These are phyloP conservation scores for Penicillium steckii DNA, from an alignment of 495 filamentous ascomycete genomes.

Conservation along the genomic window DNA sequence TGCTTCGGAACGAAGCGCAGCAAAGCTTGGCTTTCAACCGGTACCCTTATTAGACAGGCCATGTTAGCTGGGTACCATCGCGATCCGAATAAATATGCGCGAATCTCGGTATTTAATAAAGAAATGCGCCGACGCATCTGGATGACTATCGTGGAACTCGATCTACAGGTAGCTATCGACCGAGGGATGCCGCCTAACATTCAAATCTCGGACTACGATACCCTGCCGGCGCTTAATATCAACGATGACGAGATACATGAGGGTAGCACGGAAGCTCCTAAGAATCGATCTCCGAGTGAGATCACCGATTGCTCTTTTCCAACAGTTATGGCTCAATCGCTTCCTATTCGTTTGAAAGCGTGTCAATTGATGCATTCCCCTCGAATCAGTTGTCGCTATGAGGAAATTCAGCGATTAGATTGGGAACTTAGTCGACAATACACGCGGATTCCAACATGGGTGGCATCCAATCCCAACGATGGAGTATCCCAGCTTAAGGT, in stretches of 20 bases:
- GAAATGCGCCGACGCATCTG: constrained; percentile 70
- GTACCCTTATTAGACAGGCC: constrained; percentile 54
- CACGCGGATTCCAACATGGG: constrained; percentile 38
- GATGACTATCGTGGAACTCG: constrained; percentile 64
- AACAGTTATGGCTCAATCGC: constrained; percentile 29
- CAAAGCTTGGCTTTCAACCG: constrained; percentile 58
- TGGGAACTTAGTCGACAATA: constrained; percentile 39
- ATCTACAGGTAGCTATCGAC: constrained; percentile 58
- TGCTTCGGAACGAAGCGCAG: constrained; percentile 54
- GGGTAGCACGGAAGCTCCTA: constrained; percentile 33
- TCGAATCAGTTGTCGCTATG: constrained; percentile 42
- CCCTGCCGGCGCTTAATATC: constrained; percentile 52
- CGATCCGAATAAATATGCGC: constrained; percentile 49
- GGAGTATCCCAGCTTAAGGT: constrained; percentile 30
- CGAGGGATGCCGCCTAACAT: constrained; percentile 58
- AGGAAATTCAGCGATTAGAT: constrained; percentile 43
- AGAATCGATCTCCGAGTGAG: constrained; percentile 25
- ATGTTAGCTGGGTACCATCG: constrained; percentile 58
- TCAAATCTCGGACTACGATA: constrained; percentile 56
- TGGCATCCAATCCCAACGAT: constrained; percentile 18
- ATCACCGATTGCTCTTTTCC: constrained; percentile 43
- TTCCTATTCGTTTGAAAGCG: constrained; percentile 36
- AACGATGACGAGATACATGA: constrained; percentile 42
- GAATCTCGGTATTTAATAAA: constrained; percentile 53
- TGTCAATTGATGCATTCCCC: constrained; percentile 44